Percentiles rank a stretch among this genome's conserved stretches.
phyloP scores from a whole-genome alignment of 2,329 filamentous ascomycete genomes.

The Neonectria ditissima region DNA sequence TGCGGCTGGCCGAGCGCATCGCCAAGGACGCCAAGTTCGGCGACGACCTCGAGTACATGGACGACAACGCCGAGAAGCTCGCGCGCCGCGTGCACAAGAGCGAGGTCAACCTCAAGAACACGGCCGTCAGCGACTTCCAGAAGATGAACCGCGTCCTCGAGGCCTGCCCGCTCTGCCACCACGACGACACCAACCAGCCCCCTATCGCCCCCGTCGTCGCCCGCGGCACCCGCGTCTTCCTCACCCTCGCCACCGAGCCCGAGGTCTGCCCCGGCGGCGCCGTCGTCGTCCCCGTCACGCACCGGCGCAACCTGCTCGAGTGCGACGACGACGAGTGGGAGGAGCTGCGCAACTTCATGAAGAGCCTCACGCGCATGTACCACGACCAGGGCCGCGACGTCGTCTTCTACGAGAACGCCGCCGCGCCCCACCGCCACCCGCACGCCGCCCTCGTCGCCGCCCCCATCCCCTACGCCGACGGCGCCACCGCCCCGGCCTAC shows the following conservation, averaged over 20 bases:
- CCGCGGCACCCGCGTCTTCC: constrained; percentile 84
- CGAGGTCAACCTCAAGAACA: constrained; percentile 87
- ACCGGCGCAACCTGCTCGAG: constrained; percentile 91
- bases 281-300: constrained; percentile 88
- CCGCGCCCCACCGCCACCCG: constrained; percentile 78
- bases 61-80: constrained; percentile 93
- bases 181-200: constrained; percentile 80
- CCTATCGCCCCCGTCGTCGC: constrained; percentile 89
- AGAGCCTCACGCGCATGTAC: constrained; percentile 92
- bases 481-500: constrained; percentile 91
- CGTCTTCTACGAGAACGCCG: constrained; percentile 98
- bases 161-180: constrained; percentile 89
- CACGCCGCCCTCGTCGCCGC: constrained; percentile 90
- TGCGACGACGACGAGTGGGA: constrained; percentile 99
- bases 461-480: constrained; percentile 90
- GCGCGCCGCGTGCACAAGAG: constrained; percentile 89
- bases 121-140: constrained; percentile 88
- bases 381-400: constrained; percentile 93
- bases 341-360: constrained; percentile 99
- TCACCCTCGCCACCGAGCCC: constrained; percentile 90
- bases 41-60: constrained; percentile 95
- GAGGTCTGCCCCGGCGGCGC: constrained; percentile 87
- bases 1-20: constrained; percentile 89
- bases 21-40: constrained; percentile 93
- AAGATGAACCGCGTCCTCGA: constrained; percentile 90